Evolutionary conservation across 139 green algal species (phyloP).

Genomic region (Chlamydomonas eustigma): DNA sequence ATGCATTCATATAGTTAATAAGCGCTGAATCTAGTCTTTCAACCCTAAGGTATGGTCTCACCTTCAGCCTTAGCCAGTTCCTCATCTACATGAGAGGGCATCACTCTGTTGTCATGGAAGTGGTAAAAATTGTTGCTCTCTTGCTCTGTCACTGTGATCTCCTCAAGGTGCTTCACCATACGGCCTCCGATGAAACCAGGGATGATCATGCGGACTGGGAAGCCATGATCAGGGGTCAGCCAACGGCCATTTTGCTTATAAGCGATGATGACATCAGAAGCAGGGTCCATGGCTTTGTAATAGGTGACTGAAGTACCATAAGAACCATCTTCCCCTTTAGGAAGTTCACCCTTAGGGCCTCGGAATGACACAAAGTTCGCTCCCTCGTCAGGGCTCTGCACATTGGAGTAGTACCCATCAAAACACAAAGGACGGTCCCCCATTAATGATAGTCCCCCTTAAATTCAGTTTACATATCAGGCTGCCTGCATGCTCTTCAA

Average conservation of each 20-base stretch:
- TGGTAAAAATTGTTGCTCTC: slow-evolving; percentile 95
- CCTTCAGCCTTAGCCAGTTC: slow-evolving; percentile 77
- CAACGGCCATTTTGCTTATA: slow-evolving; percentile 72
- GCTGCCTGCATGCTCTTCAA: no score
- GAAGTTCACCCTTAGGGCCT: slow-evolving; percentile 78
- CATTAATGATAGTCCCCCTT: no score
- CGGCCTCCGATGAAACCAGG: slow-evolving; percentile 84
- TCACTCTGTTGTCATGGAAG: slow-evolving; percentile 95
- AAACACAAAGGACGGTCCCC: no score
- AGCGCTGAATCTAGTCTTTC: no score
- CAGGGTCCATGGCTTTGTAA: slow-evolving; percentile 63
- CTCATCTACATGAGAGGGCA: slow-evolving; percentile 90
- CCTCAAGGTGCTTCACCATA: slow-evolving; percentile 85
- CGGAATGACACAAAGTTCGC: slow-evolving; percentile 65
- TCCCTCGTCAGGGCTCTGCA: slow-evolving; percentile 15
- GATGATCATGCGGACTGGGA: slow-evolving; percentile 74
- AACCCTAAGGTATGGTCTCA: no score
- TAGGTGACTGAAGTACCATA: slow-evolving; percentile 57
- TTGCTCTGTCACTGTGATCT: slow-evolving; percentile 68
- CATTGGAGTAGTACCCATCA: neutral
- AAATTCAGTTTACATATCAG: no score
- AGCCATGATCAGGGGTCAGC: slow-evolving; percentile 51
- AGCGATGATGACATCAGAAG: slow-evolving; percentile 69
- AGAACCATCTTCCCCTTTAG: slow-evolving; percentile 62
- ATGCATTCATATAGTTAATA: no score